Percentiles rank a stretch among this genome's conserved stretches.
These are phyloP conservation scores for Plasmodium fragile DNA, from an alignment of 169 alveolate genomes.

Conservation along the genomic window DNA sequence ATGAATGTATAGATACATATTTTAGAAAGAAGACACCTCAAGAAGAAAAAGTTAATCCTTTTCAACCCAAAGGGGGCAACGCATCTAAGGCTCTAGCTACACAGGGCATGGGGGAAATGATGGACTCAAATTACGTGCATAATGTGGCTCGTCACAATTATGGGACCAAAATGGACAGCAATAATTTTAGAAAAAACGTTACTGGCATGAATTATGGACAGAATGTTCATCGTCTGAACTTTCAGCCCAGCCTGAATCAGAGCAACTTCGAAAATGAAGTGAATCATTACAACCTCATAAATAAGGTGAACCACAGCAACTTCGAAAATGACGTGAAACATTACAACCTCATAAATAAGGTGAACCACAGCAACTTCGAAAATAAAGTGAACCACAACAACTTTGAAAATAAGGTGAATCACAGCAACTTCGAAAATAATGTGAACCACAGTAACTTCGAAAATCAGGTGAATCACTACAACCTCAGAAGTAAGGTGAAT, in stretches of 20 bases:
- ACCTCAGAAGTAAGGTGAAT: not conserved
- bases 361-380: not conserved
- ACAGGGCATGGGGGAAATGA: not conserved
- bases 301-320: no score
- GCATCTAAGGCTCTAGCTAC: not conserved
- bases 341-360: no score
- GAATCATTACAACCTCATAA: no score
- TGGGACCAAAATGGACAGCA: not conserved
- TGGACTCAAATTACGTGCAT: not conserved
- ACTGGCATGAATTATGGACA: not conserved
- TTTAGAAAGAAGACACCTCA: not conserved
- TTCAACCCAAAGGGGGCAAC: not conserved
- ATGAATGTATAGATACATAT: not conserved
- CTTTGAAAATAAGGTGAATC: not conserved
- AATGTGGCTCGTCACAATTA: not conserved
- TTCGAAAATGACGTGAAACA: no score
- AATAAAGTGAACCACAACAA: not conserved
- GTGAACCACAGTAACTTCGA: no score
- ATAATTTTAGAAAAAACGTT: no score
- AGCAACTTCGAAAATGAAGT: not conserved
- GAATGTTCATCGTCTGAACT: not conserved
- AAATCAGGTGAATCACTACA: not conserved
- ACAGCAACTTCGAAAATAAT: no score
- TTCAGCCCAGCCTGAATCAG: not conserved
- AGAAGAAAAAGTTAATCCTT: not conserved